A percentile compares a stretch with the other conserved stretches of the same genome.
phyloP scores from a whole-genome alignment of 2,329 filamentous ascomycete species.

The Penicillium concentricum region DNA sequence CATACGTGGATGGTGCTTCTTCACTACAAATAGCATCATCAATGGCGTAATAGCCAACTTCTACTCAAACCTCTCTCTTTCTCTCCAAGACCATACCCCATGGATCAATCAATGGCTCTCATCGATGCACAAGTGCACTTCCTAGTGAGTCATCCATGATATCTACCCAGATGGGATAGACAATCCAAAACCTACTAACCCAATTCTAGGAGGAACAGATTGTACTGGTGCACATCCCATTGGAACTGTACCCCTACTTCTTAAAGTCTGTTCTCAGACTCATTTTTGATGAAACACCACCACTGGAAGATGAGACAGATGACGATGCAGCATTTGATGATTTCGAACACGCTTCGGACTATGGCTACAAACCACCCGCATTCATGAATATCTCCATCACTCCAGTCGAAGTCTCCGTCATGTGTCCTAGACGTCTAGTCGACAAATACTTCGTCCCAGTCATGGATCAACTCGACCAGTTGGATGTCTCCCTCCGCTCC shows the following conservation, averaged over 20 bases:
- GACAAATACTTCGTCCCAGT: conserved; percentile 72
- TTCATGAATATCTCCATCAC: conserved; percentile 95
- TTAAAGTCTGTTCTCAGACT: conserved; percentile 84
- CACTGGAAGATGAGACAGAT: conserved; percentile 38
- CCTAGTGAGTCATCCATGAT: conserved; percentile 16
- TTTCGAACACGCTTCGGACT: conserved; percentile 27
- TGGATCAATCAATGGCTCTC: conserved; percentile 22
- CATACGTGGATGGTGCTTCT: conserved; percentile 9
- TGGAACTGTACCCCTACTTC: conserved; percentile 72
- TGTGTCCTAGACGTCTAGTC: conserved; percentile 76
- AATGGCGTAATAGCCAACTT: conserved; percentile 21
- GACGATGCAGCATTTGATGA: conserved; percentile 44
- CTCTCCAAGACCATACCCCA: not conserved
- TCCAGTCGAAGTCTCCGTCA: conserved; percentile 86
- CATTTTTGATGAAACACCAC: conserved; percentile 62
- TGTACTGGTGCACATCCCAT: conserved; percentile 85
- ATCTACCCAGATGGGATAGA: not conserved
- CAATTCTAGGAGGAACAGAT: conserved; percentile 72
- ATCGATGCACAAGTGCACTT: conserved; percentile 27
- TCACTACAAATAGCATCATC: conserved; percentile 5
- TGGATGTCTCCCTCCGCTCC: conserved; percentile 39
- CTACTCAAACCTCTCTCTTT: not conserved
- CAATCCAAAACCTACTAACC: not conserved
- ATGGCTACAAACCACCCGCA: conserved; percentile 58
- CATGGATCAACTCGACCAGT: conserved; percentile 60